These are phyloP conservation scores for Blastobotrys serpentis DNA, from an alignment of 1,139 yeast genomes.

Conservation along the genomic window DNA sequence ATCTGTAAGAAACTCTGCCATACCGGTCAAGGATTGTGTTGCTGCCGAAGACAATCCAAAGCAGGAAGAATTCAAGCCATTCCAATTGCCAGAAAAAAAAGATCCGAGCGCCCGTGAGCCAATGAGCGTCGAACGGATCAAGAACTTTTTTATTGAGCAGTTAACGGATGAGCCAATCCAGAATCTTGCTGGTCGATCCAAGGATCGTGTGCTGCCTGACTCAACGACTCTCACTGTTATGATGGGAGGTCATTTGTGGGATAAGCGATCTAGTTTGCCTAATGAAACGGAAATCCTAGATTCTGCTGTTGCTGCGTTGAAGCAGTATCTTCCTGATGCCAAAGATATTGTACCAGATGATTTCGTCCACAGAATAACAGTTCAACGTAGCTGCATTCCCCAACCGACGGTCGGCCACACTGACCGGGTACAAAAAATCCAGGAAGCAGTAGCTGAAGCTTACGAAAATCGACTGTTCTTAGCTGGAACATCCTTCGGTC, in stretches of 20 bases:
- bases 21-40: conserved; percentile 18
- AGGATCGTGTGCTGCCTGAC: conserved; percentile 8
- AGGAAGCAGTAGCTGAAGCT: conserved; percentile 37
- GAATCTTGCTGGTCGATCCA: background rate
- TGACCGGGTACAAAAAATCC: conserved; percentile 44
- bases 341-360: conserved; percentile 43
- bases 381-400: conserved; percentile 65
- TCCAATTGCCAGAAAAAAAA: conserved; percentile 2
- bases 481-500: conserved; percentile 82
- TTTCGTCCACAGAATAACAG: conserved; percentile 37
- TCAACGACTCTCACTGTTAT: conserved; percentile 73
- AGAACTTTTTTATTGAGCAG: conserved; percentile 17
- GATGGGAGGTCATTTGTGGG: conserved; percentile 80
- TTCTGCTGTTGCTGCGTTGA: conserved; percentile 49
- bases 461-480: conserved; percentile 51
- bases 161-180: conserved; percentile 12
- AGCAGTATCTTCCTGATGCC: conserved; percentile 45
- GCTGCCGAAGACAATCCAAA: conserved; percentile 1
- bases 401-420: conserved; percentile 75
- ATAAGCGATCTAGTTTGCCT: conserved; percentile 26
- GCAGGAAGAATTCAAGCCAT: background rate
- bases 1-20: conserved; percentile 50
- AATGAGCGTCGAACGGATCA: conserved; percentile 11
- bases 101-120: background rate
- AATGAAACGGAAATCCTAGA: conserved; percentile 41